A percentile compares a stretch with the other conserved stretches of the same genome.
Conservation (phyloP, 225 moss, liverwort and hornwort genomes). For the Asterella californica region DNA sequence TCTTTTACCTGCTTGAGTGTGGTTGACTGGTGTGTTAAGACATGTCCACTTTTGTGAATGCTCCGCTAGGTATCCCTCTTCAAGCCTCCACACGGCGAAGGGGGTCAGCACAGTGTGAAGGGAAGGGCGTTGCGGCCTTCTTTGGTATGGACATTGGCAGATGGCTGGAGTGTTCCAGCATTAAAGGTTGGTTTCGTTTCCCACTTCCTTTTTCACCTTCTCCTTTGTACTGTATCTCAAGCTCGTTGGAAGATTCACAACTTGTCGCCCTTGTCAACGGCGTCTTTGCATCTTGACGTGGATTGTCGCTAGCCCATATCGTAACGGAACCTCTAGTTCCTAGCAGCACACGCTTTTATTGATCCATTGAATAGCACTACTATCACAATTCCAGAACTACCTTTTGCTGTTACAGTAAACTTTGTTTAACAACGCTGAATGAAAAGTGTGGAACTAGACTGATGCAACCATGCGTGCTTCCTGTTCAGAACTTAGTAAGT, state of each 20-base stretch:
- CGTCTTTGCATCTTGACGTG: too few relatives aligned
- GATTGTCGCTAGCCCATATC: too few relatives aligned
- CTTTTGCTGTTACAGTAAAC: too few relatives aligned
- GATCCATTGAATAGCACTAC: too few relatives aligned
- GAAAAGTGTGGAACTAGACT: too few relatives aligned
- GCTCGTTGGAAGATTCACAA: neutral
- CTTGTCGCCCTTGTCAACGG: neutral
- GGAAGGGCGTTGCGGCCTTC: slow-evolving; percentile 35
- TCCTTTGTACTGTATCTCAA: neutral
- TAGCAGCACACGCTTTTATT: too few relatives aligned
- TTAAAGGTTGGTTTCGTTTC: slow-evolving; percentile 24
- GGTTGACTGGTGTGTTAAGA: neutral
- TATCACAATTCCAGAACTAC: neutral
- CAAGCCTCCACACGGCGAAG: slow-evolving; percentile 39
- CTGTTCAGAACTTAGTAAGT: neutral
- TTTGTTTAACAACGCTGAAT: too few relatives aligned
- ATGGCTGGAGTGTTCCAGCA: slow-evolving; percentile 38
- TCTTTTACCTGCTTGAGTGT: neutral
- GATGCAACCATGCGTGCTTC: too few relatives aligned
- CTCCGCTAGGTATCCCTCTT: slow-evolving; percentile 27
- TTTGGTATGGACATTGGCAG: slow-evolving; percentile 31
- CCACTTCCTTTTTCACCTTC: neutral
- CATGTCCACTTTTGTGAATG: neutral
- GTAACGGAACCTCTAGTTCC: too few relatives aligned
- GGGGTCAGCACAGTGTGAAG: slow-evolving; percentile 29